Evolutionary conservation across 2,329 filamentous ascomycete genomes (phyloP).

Genomic region (Colletotrichum gloeosporioides): DNA sequence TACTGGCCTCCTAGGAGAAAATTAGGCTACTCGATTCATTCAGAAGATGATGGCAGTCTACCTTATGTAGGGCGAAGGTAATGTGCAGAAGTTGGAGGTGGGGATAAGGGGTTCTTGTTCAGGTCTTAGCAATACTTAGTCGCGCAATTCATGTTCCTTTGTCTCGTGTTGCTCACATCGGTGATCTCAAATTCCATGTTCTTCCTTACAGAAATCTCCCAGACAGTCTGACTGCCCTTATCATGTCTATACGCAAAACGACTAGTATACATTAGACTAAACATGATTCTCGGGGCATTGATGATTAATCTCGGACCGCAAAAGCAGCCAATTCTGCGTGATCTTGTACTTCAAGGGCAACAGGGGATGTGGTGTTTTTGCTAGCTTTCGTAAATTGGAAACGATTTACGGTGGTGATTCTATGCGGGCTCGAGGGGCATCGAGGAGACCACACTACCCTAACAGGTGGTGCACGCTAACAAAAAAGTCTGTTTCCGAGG

Average conservation of each 20-base stretch:
- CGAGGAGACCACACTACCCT: background rate
- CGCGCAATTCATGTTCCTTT: background rate
- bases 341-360: background rate
- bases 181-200: background rate
- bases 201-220: background rate
- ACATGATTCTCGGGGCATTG: background rate
- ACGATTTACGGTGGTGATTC: background rate
- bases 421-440: background rate
- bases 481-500: background rate
- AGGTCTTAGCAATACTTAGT: background rate
- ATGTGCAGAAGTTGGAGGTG: background rate
- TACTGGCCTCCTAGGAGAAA: background rate
- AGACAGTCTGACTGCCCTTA: background rate
- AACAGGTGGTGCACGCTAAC: background rate
- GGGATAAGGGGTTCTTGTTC: background rate
- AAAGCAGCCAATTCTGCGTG: background rate
- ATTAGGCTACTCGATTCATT: background rate
- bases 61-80: background rate
- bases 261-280: background rate
- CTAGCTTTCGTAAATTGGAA: background rate
- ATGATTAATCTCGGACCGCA: background rate
- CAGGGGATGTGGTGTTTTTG: background rate
- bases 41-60: background rate
- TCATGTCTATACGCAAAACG: background rate
- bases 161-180: background rate